Conservation (phyloP, 495 filamentous ascomycete genomes). For the Aspergillus sclerotioniger region DNA sequence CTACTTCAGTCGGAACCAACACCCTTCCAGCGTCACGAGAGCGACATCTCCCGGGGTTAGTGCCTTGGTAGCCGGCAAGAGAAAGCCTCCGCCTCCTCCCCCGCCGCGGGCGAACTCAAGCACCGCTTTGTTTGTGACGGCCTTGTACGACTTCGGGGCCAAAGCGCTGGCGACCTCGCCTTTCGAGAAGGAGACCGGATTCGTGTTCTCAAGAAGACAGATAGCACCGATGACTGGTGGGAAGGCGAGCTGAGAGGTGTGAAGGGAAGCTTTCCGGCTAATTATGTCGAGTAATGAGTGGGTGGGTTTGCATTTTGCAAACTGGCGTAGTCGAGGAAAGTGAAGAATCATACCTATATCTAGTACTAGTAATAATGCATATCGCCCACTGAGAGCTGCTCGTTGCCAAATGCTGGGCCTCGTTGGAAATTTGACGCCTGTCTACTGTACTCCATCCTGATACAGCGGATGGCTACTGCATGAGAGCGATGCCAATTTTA, state of each 20-base stretch:
- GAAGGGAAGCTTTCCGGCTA: constrained; percentile 83
- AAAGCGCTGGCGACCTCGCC: constrained; percentile 69
- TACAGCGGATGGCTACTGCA: too few relatives aligned
- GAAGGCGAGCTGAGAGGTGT: constrained; percentile 76
- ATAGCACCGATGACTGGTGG: constrained; percentile 94
- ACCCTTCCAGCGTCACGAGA: constrained; percentile 35
- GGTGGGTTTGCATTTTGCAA: not conserved
- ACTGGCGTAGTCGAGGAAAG: too few relatives aligned
- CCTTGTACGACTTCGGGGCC: constrained; percentile 78
- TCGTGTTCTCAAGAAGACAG: constrained; percentile 77
- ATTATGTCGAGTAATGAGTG: constrained; percentile 59
- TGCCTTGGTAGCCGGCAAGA: constrained; percentile 36
- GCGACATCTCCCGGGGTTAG: constrained; percentile 25
- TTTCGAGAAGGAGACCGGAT: constrained; percentile 87
- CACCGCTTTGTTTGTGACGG: constrained; percentile 65
- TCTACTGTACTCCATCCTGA: too few relatives aligned
- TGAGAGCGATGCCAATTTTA: too few relatives aligned
- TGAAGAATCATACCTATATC: too few relatives aligned
- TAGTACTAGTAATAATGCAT: too few relatives aligned
- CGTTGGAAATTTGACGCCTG: too few relatives aligned
- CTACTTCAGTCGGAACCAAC: constrained; percentile 50
- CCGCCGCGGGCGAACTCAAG: constrained; percentile 35
- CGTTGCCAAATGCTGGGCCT: too few relatives aligned
- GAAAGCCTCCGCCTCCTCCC: constrained; percentile 73
- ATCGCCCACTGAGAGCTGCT: too few relatives aligned